These are phyloP conservation scores for Naumovozyma baii DNA, from an alignment of 805 yeast species.

Conservation along the genomic window DNA sequence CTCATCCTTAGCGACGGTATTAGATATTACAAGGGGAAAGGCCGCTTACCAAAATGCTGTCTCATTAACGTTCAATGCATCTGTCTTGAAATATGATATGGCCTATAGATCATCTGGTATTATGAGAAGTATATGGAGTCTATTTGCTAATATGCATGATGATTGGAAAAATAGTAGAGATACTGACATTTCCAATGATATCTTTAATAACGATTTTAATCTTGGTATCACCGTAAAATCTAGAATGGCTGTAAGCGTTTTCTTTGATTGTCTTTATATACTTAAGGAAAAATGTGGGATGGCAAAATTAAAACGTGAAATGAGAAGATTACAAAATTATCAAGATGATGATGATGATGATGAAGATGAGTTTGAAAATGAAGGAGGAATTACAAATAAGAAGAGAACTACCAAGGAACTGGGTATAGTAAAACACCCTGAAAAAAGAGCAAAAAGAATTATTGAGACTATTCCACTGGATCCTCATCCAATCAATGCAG, in stretches of 20 bases:
- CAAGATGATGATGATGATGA: constrained; percentile 1
- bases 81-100: constrained; percentile 83
- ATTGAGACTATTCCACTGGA: constrained; percentile 74
- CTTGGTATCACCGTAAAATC: constrained; percentile 54
- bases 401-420: constrained; percentile 11
- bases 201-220: constrained; percentile 23
- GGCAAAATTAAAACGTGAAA: constrained; percentile 46
- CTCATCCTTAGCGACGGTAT: constrained; percentile 54
- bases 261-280: constrained; percentile 82
- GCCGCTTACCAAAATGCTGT: constrained; percentile 59
- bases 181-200: constrained; percentile 1
- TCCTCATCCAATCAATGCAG: constrained; percentile 58
- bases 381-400: constrained; percentile 14
- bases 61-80: constrained; percentile 61
- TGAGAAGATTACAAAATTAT: constrained; percentile 1
- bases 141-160: constrained; percentile 59
- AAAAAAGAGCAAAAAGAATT: constrained; percentile 61
- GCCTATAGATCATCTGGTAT: constrained; percentile 89
- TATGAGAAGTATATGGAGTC: constrained; percentile 89
- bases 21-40: constrained; percentile 67
- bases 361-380: constrained; percentile 20
- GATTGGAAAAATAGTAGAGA: constrained; percentile 31
- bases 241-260: constrained; percentile 85
- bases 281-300: constrained; percentile 82
- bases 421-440: constrained; percentile 53